Evolutionary conservation across 2,329 filamentous ascomycete species (phyloP).

Genomic region (Fusarium denticulatum): DNA sequence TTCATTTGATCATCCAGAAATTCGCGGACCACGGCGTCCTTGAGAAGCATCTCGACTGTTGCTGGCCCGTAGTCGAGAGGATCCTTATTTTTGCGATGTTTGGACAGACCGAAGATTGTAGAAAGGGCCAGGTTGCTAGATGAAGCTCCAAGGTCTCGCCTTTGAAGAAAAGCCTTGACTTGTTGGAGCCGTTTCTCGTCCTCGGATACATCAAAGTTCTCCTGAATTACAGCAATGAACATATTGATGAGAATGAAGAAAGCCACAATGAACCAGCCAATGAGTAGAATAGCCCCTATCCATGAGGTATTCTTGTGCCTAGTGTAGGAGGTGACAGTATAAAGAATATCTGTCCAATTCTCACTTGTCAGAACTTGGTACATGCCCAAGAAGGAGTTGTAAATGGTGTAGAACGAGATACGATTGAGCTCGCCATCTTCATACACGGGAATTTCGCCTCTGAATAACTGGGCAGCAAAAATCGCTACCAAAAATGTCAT

Average conservation of each 20-base stretch:
- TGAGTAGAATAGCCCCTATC: slow-evolving; percentile 91
- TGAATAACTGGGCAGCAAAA: slow-evolving; percentile 91
- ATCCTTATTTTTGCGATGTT: slow-evolving; percentile 72
- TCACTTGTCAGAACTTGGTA: slow-evolving; percentile 97
- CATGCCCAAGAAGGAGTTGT: slow-evolving; percentile 96
- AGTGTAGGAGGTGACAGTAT: slow-evolving; percentile 79
- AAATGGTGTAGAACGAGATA: slow-evolving; percentile 89
- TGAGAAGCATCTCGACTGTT: slow-evolving; percentile 94
- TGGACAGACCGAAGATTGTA: slow-evolving; percentile 72
- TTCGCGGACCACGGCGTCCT: slow-evolving; percentile 93
- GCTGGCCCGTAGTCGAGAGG: slow-evolving; percentile 92
- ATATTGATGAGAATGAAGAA: slow-evolving; percentile 98
- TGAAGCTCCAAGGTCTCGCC: slow-evolving; percentile 82
- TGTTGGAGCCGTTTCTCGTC: slow-evolving; percentile 98
- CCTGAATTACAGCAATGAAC: slow-evolving; percentile 99
- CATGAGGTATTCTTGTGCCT: slow-evolving; percentile 77
- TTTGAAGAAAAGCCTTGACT: slow-evolving; percentile 91
- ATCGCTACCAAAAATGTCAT: slow-evolving; percentile 95
- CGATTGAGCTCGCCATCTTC: slow-evolving; percentile 71
- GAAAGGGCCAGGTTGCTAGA: slow-evolving; percentile 80
- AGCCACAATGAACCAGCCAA: slow-evolving; percentile 93
- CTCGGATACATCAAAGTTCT: slow-evolving; percentile 98
- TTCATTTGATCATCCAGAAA: slow-evolving; percentile 77
- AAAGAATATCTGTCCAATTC: slow-evolving; percentile 92
- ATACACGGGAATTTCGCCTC: slow-evolving; percentile 79